phyloP scores from a whole-genome alignment of 129 eudicot genomes.

The Flaveria sonorensis region DNA sequence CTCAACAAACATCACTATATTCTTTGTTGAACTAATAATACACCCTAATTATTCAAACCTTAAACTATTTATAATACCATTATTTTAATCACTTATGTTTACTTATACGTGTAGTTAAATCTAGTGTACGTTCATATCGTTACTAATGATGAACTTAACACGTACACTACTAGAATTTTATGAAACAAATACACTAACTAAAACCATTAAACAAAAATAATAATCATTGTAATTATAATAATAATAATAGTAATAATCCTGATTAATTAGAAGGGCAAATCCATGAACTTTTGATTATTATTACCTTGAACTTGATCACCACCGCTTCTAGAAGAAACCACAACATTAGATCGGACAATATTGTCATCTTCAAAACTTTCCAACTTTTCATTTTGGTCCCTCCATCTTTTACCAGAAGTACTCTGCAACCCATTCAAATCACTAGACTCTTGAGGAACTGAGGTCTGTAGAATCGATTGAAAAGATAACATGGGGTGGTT shows the following conservation, averaged over 20 bases:
- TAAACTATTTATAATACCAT: neutral
- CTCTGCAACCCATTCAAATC: conserved; percentile 43
- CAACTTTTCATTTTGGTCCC: conserved; percentile 34
- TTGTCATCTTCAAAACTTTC: conserved; percentile 37
- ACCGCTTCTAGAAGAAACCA: conserved; percentile 32
- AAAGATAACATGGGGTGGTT: conserved; percentile 39
- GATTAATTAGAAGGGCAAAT: conserved; percentile 52
- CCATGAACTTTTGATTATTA: conserved; percentile 46
- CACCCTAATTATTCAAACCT: neutral
- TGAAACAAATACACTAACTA: conserved; percentile 4
- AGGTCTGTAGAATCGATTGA: conserved; percentile 43
- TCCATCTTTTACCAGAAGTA: conserved; percentile 29
- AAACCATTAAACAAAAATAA: conserved; percentile 6
- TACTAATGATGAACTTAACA: conserved; percentile 2
- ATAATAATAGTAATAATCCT: neutral
- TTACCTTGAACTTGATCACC: conserved; percentile 49
- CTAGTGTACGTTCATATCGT: neutral
- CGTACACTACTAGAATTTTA: conserved; percentile 16
- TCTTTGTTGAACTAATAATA: neutral
- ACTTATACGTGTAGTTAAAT: neutral
- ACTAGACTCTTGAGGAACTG: conserved; percentile 19
- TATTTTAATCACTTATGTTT: neutral
- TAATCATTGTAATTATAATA: neutral
- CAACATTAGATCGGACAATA: conserved; percentile 28
- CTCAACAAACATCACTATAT: conserved; percentile 21